phyloP scores from a whole-genome alignment of 352 stramenopile species.

The Discostella stelligera region DNA sequence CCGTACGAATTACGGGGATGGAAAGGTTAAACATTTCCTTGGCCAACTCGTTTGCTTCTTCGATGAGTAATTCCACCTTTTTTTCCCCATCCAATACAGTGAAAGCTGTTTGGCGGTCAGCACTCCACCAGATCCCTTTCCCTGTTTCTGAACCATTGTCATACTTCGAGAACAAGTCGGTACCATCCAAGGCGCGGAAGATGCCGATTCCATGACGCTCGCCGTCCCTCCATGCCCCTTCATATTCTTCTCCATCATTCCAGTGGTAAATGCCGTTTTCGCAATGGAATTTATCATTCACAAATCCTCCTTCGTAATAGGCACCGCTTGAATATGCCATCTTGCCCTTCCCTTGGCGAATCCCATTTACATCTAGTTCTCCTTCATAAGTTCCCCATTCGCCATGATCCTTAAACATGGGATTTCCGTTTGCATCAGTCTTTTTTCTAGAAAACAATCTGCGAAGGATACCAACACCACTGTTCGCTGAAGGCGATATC shows the following conservation, averaged over 20 bases:
- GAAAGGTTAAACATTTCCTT: slow-evolving; percentile 36
- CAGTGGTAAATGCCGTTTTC: slow-evolving; percentile 26
- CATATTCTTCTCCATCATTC: slow-evolving; percentile 34
- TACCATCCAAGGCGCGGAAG: slow-evolving; percentile 22
- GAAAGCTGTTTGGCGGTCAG: slow-evolving; percentile 17
- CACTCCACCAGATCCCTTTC: slow-evolving; percentile 29
- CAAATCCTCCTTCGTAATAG: slow-evolving; percentile 32
- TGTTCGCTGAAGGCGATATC: background rate
- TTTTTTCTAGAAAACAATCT: slow-evolving; percentile 9
- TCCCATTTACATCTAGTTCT: slow-evolving; percentile 13
- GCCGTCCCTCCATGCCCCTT: slow-evolving; percentile 36
- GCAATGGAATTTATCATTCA: slow-evolving; percentile 38
- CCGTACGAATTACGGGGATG: slow-evolving; percentile 9
- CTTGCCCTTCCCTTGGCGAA: slow-evolving; percentile 24
- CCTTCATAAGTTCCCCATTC: slow-evolving; percentile 41
- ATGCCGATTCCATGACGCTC: slow-evolving; percentile 37
- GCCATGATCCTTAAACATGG: slow-evolving; percentile 42
- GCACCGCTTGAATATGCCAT: slow-evolving; percentile 31
- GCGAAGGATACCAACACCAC: background rate
- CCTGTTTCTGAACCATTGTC: slow-evolving; percentile 12
- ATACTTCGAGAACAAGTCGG: slow-evolving; percentile 26
- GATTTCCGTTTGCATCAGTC: slow-evolving; percentile 21
- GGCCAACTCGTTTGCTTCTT: slow-evolving; percentile 21
- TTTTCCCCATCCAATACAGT: slow-evolving; percentile 16
- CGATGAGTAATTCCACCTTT: slow-evolving; percentile 15